Base-by-base conservation (phyloP, 768 basidiomycete species). In the Pleurotus giganteus region DNA sequence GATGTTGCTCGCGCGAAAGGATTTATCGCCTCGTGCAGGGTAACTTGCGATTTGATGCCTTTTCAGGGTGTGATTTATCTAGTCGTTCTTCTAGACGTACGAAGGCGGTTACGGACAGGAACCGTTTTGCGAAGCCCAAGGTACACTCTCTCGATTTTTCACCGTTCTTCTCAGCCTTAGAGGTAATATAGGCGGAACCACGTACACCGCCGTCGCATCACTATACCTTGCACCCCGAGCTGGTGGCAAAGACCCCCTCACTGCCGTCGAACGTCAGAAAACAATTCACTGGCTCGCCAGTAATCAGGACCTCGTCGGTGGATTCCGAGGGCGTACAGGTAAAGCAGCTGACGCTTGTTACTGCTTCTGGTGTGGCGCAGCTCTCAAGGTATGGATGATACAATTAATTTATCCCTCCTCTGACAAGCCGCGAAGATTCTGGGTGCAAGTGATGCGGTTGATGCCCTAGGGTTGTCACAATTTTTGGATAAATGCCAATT, bases 281-380 rank as follows among this genome's bases (percentile, higher is more conserved):
- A 90, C 91, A 0, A 72, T 89, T 26, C 75, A 85, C 26, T 98
- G 94, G 94, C 74, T 95, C 1, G 57, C 85, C 13, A 80, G 84
- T 42, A 89, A 88, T 47, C 94, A 93, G 65, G 74, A 81, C 43
- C 57, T 62, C 0, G 75, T 76, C 0, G 93, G 93, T 0, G 96
- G 96, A 0, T 97, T 94, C 65, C 75, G 88, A 60, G 96, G 96
- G 2, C 80, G 96, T 21, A 93, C 93, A 1, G 86, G 84, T 55
- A 99, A 99, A 71, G 75, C 79, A 3, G 81, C 88, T 4, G 96
- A 98, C 59, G 91, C 94, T 2, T 99, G 96, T 67, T 99, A 99
- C 69, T 91, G 90, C 59, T 98, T 97, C 69, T 99, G 96, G 96
- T 89, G 88, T 61, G 88, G 91, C 2, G 94, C 86, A 7, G 78